A percentile compares a stretch with the other conserved stretches of the same genome.
Evolutionary conservation across 1,284 basidiomycete species (phyloP).

Genomic region (Leccinum griseonigrum): DNA sequence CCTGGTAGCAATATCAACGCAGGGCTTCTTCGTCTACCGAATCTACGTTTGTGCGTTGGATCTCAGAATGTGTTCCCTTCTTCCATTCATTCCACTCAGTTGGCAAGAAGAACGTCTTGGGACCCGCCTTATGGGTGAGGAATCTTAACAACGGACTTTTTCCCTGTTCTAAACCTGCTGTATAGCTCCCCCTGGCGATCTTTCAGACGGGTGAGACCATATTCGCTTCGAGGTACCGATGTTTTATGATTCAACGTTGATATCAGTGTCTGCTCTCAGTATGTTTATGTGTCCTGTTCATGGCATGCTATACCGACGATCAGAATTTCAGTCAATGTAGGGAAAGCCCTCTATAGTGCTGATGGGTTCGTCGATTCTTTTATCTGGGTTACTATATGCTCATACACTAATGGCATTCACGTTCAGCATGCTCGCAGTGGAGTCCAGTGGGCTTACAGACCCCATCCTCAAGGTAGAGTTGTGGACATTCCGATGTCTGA

Average conservation of each 20-base stretch:
- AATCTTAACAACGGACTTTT: too few species aligned
- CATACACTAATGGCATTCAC: background rate
- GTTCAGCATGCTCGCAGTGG: constrained; percentile 1
- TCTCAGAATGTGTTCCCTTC: background rate
- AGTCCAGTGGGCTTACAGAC: background rate
- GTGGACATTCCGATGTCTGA: background rate
- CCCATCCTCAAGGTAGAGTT: constrained; percentile 1
- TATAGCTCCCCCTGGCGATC: constrained; percentile 6
- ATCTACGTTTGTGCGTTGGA: constrained; percentile 12
- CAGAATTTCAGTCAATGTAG: background rate
- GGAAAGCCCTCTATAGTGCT: background rate
- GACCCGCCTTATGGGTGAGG: constrained; percentile 10
- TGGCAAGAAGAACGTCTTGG: constrained; percentile 1
- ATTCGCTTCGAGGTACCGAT: background rate
- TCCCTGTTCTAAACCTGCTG: background rate
- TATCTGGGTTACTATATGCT: background rate
- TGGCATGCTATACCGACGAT: background rate
- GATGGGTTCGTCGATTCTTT: constrained; percentile 3
- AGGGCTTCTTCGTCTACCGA: constrained; percentile 17
- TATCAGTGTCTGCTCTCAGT: background rate
- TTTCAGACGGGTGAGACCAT: constrained; percentile 10
- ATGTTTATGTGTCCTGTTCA: background rate
- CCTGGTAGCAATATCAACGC: constrained; percentile 3
- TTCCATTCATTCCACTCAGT: constrained; percentile 6
- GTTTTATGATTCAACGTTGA: background rate